phyloP scores from a whole-genome alignment of 345 rosid species.

The Corchorus olitorius region DNA sequence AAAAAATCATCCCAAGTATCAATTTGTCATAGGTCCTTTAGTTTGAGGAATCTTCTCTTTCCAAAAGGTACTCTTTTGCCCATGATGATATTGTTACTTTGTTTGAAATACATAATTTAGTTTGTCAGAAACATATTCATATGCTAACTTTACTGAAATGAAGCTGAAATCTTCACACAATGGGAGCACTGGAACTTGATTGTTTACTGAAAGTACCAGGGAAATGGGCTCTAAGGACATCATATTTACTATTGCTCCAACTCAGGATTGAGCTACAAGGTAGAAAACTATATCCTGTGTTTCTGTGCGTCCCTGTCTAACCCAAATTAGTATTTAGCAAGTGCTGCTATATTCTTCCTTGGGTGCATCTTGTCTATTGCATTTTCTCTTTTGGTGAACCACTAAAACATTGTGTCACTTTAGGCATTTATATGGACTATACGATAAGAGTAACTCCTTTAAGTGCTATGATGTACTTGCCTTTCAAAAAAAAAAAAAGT shows the following conservation, averaged over 20 bases:
- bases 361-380: background rate
- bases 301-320: too few relatives aligned
- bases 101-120: background rate
- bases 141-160: background rate
- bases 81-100: background rate
- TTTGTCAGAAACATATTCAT: background rate
- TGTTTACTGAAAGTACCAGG: background rate
- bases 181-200: conserved; percentile 9
- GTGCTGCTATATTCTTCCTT: background rate
- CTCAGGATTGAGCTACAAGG: background rate
- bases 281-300: background rate
- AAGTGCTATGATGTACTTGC: background rate
- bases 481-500: too few relatives aligned
- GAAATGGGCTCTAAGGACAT: background rate
- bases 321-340: too few relatives aligned
- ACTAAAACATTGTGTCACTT: background rate
- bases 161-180: conserved; percentile 8
- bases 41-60: background rate
- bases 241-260: conserved; percentile 1
- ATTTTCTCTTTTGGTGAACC: background rate
- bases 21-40: conserved; percentile 17
- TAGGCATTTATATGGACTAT: background rate
- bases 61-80: conserved; percentile 6
- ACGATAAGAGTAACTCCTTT: background rate
- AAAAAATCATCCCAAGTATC: conserved; percentile 78